Evolutionary conservation across 345 rosid genomes (phyloP).

Genomic region (Aethionema arabicum): DNA sequence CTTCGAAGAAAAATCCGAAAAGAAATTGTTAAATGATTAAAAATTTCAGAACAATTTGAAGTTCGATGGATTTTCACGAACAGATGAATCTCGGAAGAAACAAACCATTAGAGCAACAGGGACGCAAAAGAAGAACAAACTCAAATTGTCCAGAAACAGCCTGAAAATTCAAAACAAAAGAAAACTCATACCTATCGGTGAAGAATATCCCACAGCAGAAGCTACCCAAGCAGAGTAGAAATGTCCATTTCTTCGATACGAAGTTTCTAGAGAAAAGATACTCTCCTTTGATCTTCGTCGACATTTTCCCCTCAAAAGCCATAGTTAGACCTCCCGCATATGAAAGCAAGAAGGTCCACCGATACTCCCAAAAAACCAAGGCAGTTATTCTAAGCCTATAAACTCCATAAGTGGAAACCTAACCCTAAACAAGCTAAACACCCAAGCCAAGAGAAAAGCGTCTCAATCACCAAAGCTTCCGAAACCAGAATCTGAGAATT

Average conservation of each 20-base stretch:
- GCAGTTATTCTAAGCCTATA: not conserved
- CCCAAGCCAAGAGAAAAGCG: not conserved
- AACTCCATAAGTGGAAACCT: constrained; percentile 14
- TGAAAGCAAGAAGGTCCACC: too few relatives aligned
- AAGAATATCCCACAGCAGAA: constrained; percentile 86
- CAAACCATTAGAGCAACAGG: not conserved
- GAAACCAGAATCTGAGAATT: constrained; percentile 26
- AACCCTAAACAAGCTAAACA: not conserved
- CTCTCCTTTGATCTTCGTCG: constrained; percentile 72
- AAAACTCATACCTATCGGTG: constrained; percentile 48
- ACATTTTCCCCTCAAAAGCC: constrained; percentile 37
- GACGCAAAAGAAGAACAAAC: not conserved
- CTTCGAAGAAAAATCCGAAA: not conserved
- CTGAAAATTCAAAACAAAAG: not conserved
- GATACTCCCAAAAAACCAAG: constrained; percentile 1
- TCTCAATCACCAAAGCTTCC: constrained; percentile 22
- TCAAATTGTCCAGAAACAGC: not conserved
- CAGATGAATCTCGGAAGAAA: not conserved
- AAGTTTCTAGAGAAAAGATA: constrained; percentile 40
- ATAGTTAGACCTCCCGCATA: too few relatives aligned
- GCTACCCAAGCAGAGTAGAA: constrained; percentile 67
- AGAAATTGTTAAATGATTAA: not conserved
- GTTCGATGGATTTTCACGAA: not conserved
- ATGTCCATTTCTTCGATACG: constrained; percentile 69
- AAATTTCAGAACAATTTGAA: not conserved